A percentile compares a stretch with the other conserved stretches of the same genome.
phyloP scores from a whole-genome alignment of 768 basidiomycete species.

The Leucocoprinus leucothites region DNA sequence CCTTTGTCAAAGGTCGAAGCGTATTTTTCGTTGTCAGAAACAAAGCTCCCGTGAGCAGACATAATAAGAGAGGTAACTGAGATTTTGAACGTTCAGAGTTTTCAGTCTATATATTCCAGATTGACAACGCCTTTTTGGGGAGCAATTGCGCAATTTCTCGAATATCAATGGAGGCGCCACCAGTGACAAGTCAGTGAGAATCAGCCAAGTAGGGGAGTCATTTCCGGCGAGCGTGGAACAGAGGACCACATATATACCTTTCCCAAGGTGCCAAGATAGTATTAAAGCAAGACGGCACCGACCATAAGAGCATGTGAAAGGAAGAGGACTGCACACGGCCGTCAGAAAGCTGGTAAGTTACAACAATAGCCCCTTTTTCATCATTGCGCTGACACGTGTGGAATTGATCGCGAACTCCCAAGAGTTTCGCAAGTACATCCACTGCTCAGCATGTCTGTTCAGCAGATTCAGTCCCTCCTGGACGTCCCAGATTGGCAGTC shows the following conservation, averaged over 20 bases:
- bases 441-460: slow-evolving; percentile 25
- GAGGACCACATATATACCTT: too few relatives aligned
- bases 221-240: neutral
- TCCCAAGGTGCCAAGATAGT: too few relatives aligned
- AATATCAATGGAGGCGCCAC: neutral
- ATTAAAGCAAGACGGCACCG: too few relatives aligned
- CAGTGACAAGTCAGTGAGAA: too few relatives aligned
- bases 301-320: too few relatives aligned
- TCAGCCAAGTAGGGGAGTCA: too few relatives aligned
- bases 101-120: too few relatives aligned
- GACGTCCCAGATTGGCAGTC: slow-evolving; percentile 40
- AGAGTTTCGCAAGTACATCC: neutral
- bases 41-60: slow-evolving; percentile 32
- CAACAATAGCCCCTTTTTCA: too few relatives aligned
- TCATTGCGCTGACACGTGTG: neutral
- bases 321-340: too few relatives aligned
- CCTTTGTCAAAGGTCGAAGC: slow-evolving; percentile 43
- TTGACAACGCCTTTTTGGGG: neutral
- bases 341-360: too few relatives aligned
- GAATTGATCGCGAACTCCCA: neutral
- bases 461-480: slow-evolving; percentile 44
- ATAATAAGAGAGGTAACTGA: slow-evolving; percentile 13
- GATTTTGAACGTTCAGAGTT: too few relatives aligned
- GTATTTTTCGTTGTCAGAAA: slow-evolving; percentile 42
- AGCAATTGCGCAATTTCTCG: slow-evolving; percentile 5